Percentiles rank a stretch among this genome's conserved stretches.
Evolutionary conservation across 148 eudicot species (phyloP).

Genomic region (Rhododendron griersonianum): DNA sequence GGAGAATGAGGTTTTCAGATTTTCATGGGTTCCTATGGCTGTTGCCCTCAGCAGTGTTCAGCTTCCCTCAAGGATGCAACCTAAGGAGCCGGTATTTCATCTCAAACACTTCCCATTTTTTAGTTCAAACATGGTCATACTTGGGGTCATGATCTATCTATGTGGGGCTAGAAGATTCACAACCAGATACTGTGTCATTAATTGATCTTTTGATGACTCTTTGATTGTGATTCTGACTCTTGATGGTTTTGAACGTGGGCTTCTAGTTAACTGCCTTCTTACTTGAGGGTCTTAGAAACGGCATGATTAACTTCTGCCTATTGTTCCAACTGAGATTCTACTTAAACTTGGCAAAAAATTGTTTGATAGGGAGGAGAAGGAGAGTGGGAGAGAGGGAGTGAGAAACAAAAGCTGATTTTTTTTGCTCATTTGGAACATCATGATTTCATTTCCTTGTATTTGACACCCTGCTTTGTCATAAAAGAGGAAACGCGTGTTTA

Average conservation of each 20-base stretch:
- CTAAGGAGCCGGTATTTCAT: conserved; percentile 23
- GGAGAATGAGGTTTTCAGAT: too few species aligned
- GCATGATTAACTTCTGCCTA: too few species aligned
- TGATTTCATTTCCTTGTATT: neutral
- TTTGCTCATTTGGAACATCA: neutral
- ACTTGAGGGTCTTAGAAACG: neutral
- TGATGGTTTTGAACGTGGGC: neutral
- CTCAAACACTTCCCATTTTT: neutral
- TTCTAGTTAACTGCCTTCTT: neutral
- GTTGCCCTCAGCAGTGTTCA: conserved; percentile 4
- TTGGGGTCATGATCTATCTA: neutral
- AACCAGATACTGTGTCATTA: neutral
- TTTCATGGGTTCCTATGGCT: neutral
- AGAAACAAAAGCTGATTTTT: neutral
- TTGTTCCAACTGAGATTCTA: too few species aligned
- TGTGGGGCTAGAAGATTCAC: neutral
- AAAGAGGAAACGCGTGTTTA: too few species aligned
- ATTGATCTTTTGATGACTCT: neutral
- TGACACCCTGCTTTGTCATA: neutral
- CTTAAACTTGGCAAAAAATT: too few species aligned
- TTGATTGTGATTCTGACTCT: neutral
- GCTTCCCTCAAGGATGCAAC: conserved; percentile 9
- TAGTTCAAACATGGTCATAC: neutral
- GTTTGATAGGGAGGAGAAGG: neutral
- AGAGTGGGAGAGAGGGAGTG: neutral